phyloP scores from a whole-genome alignment of 345 rosid species.

The Corchorus capsularis region DNA sequence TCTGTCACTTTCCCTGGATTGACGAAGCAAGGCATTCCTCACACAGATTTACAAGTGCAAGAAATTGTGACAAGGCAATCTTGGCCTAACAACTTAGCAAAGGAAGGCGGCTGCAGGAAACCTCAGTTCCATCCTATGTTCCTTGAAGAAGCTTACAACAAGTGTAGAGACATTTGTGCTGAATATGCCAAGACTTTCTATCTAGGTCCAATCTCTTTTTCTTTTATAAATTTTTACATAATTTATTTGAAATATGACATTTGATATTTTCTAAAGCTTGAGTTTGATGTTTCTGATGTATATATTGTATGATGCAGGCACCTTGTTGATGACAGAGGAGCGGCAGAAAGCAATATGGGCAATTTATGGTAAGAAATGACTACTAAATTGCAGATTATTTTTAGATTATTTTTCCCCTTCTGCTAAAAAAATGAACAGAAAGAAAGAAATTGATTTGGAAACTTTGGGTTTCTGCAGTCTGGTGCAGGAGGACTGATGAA shows the following conservation, averaged over 20 bases:
- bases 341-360: conserved; percentile 71
- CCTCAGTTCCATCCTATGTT: conserved; percentile 42
- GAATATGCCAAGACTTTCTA: conserved; percentile 72
- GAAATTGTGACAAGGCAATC: conserved; percentile 50
- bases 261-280: neutral
- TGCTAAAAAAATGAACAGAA: no score
- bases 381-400: neutral
- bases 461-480: conserved; percentile 33
- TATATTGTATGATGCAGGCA: conserved; percentile 42
- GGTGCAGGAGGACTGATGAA: conserved; percentile 71
- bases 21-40: conserved; percentile 37
- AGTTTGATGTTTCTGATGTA: neutral
- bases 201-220: conserved; percentile 37
- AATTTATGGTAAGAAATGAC: conserved; percentile 49
- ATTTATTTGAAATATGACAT: neutral
- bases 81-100: conserved; percentile 8
- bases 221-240: neutral
- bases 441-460: neutral
- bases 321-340: conserved; percentile 60
- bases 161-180: conserved; percentile 49
- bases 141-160: conserved; percentile 53
- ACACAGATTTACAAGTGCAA: conserved; percentile 32
- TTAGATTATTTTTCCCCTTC: no score
- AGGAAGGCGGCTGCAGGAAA: conserved; percentile 23
- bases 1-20: conserved; percentile 22